These are phyloP conservation scores for Cryptosporidium felis DNA, from an alignment of 169 alveolate genomes.

Conservation along the genomic window DNA sequence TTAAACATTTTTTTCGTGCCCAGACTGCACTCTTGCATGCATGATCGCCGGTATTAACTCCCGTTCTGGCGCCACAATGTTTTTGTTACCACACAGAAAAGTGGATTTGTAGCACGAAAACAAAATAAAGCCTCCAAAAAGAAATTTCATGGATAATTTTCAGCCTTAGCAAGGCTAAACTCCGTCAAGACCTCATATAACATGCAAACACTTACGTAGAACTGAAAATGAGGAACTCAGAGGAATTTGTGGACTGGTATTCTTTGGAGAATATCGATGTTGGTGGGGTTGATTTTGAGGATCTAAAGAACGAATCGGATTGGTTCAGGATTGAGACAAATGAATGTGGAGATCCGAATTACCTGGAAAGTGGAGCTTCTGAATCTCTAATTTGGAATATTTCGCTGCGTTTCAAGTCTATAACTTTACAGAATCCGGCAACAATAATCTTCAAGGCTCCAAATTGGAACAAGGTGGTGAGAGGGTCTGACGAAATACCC, in stretches of 20 bases:
- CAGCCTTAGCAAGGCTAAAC: no score
- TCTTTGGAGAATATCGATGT: slow-evolving; percentile 38
- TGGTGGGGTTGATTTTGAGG: background rate
- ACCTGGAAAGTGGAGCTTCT: background rate
- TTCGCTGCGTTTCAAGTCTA: slow-evolving; percentile 25
- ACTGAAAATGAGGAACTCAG: slow-evolving; percentile 20
- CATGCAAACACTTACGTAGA: no score
- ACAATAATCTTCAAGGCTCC: slow-evolving; percentile 25
- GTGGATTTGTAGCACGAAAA: no score
- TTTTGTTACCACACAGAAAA: no score
- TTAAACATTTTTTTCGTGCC: no score
- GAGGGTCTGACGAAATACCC: slow-evolving; percentile 4
- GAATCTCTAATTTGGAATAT: slow-evolving; percentile 31
- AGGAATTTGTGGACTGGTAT: slow-evolving; percentile 38
- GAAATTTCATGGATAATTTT: no score
- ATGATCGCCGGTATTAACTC: no score
- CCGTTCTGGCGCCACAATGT: no score
- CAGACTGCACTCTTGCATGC: no score
- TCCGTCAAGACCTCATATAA: no score
- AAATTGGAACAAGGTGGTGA: slow-evolving; percentile 53
- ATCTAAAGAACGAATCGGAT: slow-evolving; percentile 14
- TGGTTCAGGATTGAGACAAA: slow-evolving; percentile 25
- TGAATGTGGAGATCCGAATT: background rate
- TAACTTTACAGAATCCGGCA: slow-evolving; percentile 59
- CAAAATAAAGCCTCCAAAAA: no score